A percentile compares a stretch with the other conserved stretches of the same genome.
Conservation (phyloP, 495 filamentous ascomycete species). For the Neurospora hispaniola region DNA sequence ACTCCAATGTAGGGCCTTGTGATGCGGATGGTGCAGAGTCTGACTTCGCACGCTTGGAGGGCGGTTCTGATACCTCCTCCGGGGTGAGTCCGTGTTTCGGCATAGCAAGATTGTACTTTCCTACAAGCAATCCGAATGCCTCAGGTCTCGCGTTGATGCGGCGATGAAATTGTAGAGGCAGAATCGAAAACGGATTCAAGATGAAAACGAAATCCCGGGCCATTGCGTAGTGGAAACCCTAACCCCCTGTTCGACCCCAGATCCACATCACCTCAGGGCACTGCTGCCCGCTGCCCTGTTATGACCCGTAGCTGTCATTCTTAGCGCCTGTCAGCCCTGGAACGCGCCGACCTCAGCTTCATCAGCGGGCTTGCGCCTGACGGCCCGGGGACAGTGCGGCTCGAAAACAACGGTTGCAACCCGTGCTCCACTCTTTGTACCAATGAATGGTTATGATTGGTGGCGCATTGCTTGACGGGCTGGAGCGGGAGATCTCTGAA, state of each 20-base stretch:
- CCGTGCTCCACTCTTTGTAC: not conserved
- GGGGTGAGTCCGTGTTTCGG: not conserved
- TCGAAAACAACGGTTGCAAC: not conserved
- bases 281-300: not conserved
- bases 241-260: not conserved
- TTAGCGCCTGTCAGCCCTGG: not conserved
- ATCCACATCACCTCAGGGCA: not conserved
- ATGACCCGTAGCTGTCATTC: not conserved
- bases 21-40: not conserved
- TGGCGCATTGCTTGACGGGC: not conserved
- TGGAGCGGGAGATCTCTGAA: conserved; percentile 8
- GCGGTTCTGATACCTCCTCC: not conserved
- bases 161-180: not conserved
- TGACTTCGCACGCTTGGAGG: conserved; percentile 10
- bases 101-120: not conserved
- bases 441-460: conserved; percentile 3
- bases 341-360: conserved; percentile 2
- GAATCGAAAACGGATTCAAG: not conserved
- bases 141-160: not conserved
- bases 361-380: not conserved
- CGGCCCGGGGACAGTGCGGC: not conserved
- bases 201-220: not conserved
- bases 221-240: not conserved
- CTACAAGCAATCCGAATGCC: not conserved
- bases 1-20: not conserved